These are phyloP conservation scores for Populus hybrid DNA, from an alignment of 441 rosid genomes.

Conservation along the genomic window DNA sequence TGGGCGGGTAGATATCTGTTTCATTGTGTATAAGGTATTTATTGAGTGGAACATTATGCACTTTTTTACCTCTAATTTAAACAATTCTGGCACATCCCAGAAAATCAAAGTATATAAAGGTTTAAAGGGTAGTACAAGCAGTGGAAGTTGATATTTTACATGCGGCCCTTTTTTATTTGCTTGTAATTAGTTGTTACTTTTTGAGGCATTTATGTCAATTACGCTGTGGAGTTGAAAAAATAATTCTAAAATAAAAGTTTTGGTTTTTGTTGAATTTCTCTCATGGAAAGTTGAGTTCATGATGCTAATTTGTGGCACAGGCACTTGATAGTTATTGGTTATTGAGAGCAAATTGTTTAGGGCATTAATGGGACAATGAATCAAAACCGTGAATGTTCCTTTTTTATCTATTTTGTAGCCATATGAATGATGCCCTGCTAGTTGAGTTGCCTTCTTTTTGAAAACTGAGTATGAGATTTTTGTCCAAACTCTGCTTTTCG, in stretches of 20 bases:
- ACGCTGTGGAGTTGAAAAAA: background rate
- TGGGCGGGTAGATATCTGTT: background rate
- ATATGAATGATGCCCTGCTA: background rate
- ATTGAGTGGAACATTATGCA: background rate
- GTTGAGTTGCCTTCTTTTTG: background rate
- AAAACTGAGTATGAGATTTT: background rate
- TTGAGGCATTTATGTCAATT: conserved; percentile 5
- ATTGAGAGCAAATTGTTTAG: background rate
- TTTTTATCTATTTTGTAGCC: background rate
- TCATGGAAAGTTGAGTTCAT: background rate
- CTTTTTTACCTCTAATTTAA: background rate
- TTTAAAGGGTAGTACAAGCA: background rate
- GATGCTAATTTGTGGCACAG: background rate
- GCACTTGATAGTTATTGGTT: background rate
- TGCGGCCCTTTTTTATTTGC: background rate
- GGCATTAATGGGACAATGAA: background rate
- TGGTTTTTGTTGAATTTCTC: background rate
- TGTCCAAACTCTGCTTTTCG: background rate
- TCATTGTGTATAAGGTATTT: background rate
- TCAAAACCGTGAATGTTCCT: background rate
- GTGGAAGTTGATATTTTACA: background rate
- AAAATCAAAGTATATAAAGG: background rate
- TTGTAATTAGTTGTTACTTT: background rate
- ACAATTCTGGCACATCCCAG: background rate
- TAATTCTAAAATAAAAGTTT: background rate